Percentiles rank a stretch among this genome's conserved stretches.
Conservation (phyloP, 192 early-diverging fungal species). For the Umbelopsis isabellina region DNA sequence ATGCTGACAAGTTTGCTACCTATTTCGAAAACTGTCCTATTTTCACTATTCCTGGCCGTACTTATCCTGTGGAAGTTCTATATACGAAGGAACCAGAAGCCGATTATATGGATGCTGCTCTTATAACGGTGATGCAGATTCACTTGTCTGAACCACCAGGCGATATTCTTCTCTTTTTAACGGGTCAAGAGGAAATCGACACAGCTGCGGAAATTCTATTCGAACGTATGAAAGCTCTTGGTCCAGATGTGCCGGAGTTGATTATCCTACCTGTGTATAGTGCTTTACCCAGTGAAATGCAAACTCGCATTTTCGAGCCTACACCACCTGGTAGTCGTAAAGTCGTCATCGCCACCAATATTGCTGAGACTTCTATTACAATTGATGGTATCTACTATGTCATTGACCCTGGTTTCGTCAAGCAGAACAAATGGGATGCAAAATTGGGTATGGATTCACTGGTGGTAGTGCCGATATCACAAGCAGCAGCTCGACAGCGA, state of each 20-base stretch:
- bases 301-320: constrained; percentile 95
- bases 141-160: constrained; percentile 92
- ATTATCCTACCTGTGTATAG: constrained; percentile 94
- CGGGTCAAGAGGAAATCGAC: constrained; percentile 99
- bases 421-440: constrained; percentile 97
- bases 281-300: constrained; percentile 92
- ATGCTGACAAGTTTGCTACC: constrained; percentile 91
- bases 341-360: constrained; percentile 97
- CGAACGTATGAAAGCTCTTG: constrained; percentile 73
- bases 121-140: constrained; percentile 97
- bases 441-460: constrained; percentile 97
- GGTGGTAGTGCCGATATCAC: constrained; percentile 90
- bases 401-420: constrained; percentile 93
- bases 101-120: constrained; percentile 90
- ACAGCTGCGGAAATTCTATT: constrained; percentile 71
- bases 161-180: constrained; percentile 94
- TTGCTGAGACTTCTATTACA: constrained; percentile 98
- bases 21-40: constrained; percentile 94
- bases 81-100: constrained; percentile 94
- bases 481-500: constrained; percentile 93
- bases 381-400: constrained; percentile 98
- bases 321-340: constrained; percentile 79
- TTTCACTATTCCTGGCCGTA: constrained; percentile 94
- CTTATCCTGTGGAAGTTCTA: constrained; percentile 92
- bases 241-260: constrained; percentile 70